Evolutionary conservation across 208 protist species (phyloP).

Genomic region (Trypanosoma cruzi): DNA sequence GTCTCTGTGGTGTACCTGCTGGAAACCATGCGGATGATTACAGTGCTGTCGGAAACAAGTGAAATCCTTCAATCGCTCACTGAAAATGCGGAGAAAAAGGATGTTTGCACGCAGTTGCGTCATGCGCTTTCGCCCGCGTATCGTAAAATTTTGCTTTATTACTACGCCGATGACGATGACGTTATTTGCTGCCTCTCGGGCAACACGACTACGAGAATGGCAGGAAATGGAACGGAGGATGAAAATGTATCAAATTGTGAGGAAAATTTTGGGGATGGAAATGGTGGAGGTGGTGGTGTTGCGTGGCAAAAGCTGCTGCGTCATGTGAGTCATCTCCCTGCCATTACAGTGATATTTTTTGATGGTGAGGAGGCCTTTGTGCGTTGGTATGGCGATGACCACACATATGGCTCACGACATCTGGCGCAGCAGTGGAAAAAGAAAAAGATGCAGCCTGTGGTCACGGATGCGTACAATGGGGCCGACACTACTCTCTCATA

Average conservation of each 20-base stretch:
- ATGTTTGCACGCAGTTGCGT: slow-evolving; percentile 28
- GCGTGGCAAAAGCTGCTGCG: slow-evolving; percentile 34
- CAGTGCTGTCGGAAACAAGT: slow-evolving; percentile 40
- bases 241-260: background rate
- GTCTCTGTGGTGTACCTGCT: slow-evolving; percentile 74
- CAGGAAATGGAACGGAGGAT: background rate
- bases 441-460: background rate
- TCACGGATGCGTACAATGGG: background rate
- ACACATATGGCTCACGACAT: slow-evolving; percentile 93
- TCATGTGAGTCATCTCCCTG: slow-evolving; percentile 44
- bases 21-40: slow-evolving; percentile 57
- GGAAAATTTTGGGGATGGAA: no score
- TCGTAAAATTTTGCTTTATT: slow-evolving; percentile 42
- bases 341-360: slow-evolving; percentile 87
- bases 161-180: slow-evolving; percentile 33
- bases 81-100: slow-evolving; percentile 16
- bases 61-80: background rate
- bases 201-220: background rate
- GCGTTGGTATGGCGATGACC: slow-evolving; percentile 79
- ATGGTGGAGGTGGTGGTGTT: no score
- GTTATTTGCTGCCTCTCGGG: slow-evolving; percentile 10
- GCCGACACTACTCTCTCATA: slow-evolving; percentile 15
- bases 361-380: slow-evolving; percentile 95
- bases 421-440: slow-evolving; percentile 60
- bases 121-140: slow-evolving; percentile 45